Evolutionary conservation across 139 green algal species (phyloP).

Genomic region (Dunaliella primolecta): DNA sequence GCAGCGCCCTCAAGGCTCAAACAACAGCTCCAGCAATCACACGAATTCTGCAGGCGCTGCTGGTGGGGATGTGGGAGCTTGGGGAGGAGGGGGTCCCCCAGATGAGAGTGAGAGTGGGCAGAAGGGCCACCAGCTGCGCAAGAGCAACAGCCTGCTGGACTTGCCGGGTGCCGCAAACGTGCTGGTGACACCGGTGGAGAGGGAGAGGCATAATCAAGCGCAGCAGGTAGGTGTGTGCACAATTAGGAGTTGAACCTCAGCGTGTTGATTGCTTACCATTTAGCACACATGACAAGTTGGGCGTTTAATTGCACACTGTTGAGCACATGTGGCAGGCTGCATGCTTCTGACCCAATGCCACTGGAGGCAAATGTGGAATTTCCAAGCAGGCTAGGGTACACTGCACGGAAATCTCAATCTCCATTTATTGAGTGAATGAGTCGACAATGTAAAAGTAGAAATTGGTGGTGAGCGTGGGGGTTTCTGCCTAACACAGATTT

Average conservation of each 20-base stretch:
- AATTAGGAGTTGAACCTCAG: no score
- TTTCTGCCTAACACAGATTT: neutral
- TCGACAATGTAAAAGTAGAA: neutral
- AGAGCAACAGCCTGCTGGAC: constrained; percentile 1
- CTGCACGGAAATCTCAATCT: neutral
- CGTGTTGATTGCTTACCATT: neutral
- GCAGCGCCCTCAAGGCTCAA: no score
- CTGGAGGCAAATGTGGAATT: neutral
- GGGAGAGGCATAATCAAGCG: neutral
- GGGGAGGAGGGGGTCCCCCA: no score
- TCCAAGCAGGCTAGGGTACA: neutral
- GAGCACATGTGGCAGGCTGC: neutral
- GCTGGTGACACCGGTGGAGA: neutral
- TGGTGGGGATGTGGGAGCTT: no score
- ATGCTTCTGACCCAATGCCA: neutral
- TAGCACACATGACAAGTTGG: neutral
- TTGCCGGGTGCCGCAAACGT: neutral
- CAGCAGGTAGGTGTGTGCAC: neutral
- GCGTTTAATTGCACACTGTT: neutral
- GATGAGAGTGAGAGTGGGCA: neutral
- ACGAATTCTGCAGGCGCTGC: no score
- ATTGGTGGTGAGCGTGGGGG: neutral
- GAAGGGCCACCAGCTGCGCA: neutral
- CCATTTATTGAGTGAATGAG: no score
- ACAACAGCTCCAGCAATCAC: no score